Percentiles rank a stretch among this genome's conserved stretches.
These are phyloP conservation scores for Periglandula ipomoeae DNA, from an alignment of 2,329 filamentous ascomycete species.

Conservation along the genomic window DNA sequence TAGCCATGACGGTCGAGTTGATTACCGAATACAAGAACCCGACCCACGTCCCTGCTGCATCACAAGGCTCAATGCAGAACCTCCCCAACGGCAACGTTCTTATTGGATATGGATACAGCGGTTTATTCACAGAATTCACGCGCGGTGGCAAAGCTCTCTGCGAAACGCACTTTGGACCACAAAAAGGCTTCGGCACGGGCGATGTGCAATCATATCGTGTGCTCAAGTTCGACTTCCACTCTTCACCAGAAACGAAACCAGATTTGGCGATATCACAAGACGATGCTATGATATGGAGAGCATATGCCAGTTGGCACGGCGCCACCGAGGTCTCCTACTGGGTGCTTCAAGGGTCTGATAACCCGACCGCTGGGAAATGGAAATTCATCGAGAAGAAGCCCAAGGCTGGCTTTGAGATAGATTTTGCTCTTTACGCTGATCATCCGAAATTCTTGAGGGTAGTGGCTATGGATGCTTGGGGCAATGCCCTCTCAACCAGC, in stretches of 20 bases:
- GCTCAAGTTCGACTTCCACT: slow-evolving; percentile 20
- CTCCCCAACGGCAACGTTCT: slow-evolving; percentile 32
- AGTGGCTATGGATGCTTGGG: slow-evolving; percentile 5
- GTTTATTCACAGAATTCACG: slow-evolving; percentile 19
- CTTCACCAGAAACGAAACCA: slow-evolving; percentile 14
- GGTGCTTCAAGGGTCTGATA: slow-evolving; percentile 27
- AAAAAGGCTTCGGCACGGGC: slow-evolving; percentile 9
- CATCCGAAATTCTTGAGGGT: slow-evolving; percentile 4
- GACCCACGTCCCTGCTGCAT: slow-evolving; percentile 4
- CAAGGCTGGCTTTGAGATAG: slow-evolving; percentile 4
- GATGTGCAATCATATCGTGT: slow-evolving; percentile 19
- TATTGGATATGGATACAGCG: slow-evolving; percentile 30
- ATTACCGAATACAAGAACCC: slow-evolving; percentile 9
- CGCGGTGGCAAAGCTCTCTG: slow-evolving; percentile 14
- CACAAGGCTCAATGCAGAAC: slow-evolving; percentile 9
- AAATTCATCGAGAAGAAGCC: neutral
- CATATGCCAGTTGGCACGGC: slow-evolving; percentile 31
- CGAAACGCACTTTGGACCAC: slow-evolving; percentile 16
- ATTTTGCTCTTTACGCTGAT: slow-evolving; percentile 4
- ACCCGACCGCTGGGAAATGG: neutral
- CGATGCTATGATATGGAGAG: slow-evolving; percentile 3
- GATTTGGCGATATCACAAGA: slow-evolving; percentile 3
- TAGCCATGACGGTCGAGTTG: slow-evolving; percentile 4
- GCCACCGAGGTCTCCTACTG: slow-evolving; percentile 23
- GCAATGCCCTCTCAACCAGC: slow-evolving; percentile 5